These are phyloP conservation scores for Pseudomonodictys pantanalensis DNA, from an alignment of 495 filamentous ascomycete genomes.

Conservation along the genomic window DNA sequence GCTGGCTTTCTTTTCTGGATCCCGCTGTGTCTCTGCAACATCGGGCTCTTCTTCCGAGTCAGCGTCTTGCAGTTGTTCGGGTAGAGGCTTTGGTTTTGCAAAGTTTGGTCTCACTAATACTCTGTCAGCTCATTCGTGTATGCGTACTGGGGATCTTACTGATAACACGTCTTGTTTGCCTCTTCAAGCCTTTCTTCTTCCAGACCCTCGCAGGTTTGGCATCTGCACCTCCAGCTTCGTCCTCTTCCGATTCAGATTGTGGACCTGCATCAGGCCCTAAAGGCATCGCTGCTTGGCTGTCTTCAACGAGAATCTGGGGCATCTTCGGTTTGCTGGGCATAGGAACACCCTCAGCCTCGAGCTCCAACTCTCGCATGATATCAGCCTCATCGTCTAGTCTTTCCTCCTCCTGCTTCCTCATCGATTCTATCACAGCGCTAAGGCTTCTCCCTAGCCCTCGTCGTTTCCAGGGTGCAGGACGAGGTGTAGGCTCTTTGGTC, in stretches of 20 bases:
- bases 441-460: constrained; percentile 62
- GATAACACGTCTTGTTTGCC: constrained; percentile 73
- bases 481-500: constrained; percentile 31
- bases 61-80: not conserved
- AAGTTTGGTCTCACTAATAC: constrained; percentile 37
- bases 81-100: constrained; percentile 28
- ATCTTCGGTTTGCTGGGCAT: constrained; percentile 12
- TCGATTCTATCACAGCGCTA: constrained; percentile 71
- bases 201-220: constrained; percentile 59
- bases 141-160: constrained; percentile 51
- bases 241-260: constrained; percentile 47
- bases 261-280: constrained; percentile 64
- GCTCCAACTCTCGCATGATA: constrained; percentile 75
- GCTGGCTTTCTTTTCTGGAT: constrained; percentile 1
- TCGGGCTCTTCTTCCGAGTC: constrained; percentile 13
- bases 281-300: constrained; percentile 53
- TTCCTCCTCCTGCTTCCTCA: constrained; percentile 60
- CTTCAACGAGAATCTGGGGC: constrained; percentile 53
- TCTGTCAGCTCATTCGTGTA: constrained; percentile 13
- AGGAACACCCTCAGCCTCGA: constrained; percentile 41
- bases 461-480: constrained; percentile 55
- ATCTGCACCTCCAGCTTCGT: constrained; percentile 35
- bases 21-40: constrained; percentile 9
- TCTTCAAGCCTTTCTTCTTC: constrained; percentile 93
- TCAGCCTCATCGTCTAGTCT: constrained; percentile 71